Percentiles rank a stretch among this genome's conserved stretches.
Evolutionary conservation across 2,329 filamentous ascomycete genomes (phyloP).

Genomic region (Xylariales sp.): DNA sequence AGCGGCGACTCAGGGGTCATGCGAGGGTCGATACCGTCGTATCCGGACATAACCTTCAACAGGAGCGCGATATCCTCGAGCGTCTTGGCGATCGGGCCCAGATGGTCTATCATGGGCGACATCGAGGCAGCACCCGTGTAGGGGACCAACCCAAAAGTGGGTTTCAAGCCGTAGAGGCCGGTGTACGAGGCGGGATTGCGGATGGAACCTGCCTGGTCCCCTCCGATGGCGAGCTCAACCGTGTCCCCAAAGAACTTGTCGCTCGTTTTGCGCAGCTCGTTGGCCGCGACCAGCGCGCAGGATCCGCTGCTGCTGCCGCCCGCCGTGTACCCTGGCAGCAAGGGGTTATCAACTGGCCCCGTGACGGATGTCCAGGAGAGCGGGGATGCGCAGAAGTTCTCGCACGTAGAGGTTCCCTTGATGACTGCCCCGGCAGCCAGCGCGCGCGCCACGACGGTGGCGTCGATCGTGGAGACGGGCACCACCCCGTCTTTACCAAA

Average conservation of each 20-base stretch:
- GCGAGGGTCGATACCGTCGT: constrained; percentile 41
- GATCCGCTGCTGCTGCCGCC: constrained; percentile 46
- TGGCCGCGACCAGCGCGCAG: constrained; percentile 35
- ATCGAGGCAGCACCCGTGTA: constrained; percentile 45
- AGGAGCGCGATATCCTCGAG: constrained; percentile 35
- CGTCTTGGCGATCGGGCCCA: constrained; percentile 36
- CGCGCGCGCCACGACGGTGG: constrained; percentile 46
- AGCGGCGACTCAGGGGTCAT: constrained; percentile 25
- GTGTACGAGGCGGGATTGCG: constrained; percentile 36
- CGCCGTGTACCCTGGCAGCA: constrained; percentile 37
- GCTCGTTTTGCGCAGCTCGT: not conserved
- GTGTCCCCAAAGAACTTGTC: constrained; percentile 24
- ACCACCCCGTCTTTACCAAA: too few species aligned
- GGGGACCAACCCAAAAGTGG: constrained; percentile 46
- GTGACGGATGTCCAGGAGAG: constrained; percentile 41
- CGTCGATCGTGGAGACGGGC: too few species aligned
- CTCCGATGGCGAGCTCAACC: constrained; percentile 40
- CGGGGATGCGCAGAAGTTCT: constrained; percentile 48
- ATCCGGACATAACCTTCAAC: constrained; percentile 41
- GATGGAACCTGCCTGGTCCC: constrained; percentile 44
- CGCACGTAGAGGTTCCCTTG: constrained; percentile 46
- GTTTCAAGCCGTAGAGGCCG: constrained; percentile 40
- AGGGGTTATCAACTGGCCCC: constrained; percentile 42
- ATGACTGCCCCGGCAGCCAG: constrained; percentile 47
- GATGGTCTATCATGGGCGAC: constrained; percentile 47